Base-by-base conservation (phyloP, 164 flowering plant species). In the Piper betle region DNA sequence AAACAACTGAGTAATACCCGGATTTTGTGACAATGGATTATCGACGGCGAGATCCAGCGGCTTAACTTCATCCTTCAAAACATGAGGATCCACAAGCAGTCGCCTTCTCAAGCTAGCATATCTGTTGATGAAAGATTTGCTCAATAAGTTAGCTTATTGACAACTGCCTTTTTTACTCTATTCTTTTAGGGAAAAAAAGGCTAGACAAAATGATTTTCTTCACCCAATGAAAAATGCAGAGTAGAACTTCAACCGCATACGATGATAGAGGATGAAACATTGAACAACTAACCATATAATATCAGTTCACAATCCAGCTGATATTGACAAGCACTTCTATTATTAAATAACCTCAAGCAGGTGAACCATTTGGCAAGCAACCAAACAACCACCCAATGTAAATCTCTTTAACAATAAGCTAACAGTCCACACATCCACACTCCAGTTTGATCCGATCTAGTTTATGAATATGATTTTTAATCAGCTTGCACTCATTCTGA, bases 1-100 rank as follows among this genome's bases (percentile, higher is more conserved):
- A 52, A 13, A 37, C 64, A 50, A 53, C 9, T 39, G 16, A 38
- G 41, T n/a, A 41, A 57, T 39, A 92, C 98, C 97, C 66, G 98
- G 98, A 66, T 83, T 82, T 69, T 86, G 96, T 17, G 98, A 93
- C 16, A 93, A 72, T n/a, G 98, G 97, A 71, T 93, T 84, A 70
- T 93, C 98, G 62, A 93, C 75, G 53, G 70, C 82, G 62, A 71
- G 80, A 75, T 83, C 74, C 17, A 85, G 84, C 57, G 84, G 80
- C 67, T 39, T 80, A 74, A 70, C 77, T 63, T 77, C 89, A 64
- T 80, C 86, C 67, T 89, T 87, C 15, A 70, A 73, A 46, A 81
- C 15, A 63, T 81, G 86, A 7, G 93, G 91, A 76, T 87, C 94
- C 57, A 86, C 73, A 8, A 93, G 75, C 67, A 89, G 83, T 53